Percentiles rank a stretch among this genome's conserved stretches.
These are phyloP conservation scores for Dalbergia cochinchinensis DNA, from an alignment of 306 rosid genomes.

Conservation along the genomic window DNA sequence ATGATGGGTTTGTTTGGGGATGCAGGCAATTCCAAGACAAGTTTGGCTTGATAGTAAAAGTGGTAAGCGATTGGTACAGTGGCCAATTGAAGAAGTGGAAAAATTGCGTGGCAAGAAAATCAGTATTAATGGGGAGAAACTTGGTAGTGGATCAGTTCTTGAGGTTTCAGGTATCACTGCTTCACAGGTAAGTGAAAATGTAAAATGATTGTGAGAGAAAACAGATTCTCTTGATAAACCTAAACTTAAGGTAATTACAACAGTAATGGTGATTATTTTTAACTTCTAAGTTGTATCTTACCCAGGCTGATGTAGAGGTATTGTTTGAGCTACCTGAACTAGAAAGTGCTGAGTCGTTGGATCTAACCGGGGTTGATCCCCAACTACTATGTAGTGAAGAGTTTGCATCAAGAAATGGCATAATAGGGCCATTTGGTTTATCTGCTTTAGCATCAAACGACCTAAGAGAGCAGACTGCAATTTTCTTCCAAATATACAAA, in stretches of 20 bases:
- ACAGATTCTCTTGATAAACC: neutral
- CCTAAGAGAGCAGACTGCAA: conserved; percentile 60
- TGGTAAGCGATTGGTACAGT: conserved; percentile 58
- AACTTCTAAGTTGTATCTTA: neutral
- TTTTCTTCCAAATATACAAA: conserved; percentile 59
- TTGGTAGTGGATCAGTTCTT: conserved; percentile 47
- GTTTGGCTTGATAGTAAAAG: conserved; percentile 55
- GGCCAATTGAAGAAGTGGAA: conserved; percentile 65
- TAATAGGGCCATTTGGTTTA: conserved; percentile 66
- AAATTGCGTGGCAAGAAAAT: conserved; percentile 49
- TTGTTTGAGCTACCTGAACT: conserved; percentile 49
- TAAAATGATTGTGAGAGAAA: neutral
- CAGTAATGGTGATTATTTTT: neutral
- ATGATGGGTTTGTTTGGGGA: conserved; percentile 13
- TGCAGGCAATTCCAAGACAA: conserved; percentile 66
- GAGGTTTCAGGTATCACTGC: conserved; percentile 62
- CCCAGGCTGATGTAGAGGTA: conserved; percentile 66
- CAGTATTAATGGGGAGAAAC: conserved; percentile 43
- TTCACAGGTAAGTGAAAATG: conserved; percentile 56
- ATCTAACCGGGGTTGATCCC: conserved; percentile 50
- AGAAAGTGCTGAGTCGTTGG: conserved; percentile 48
- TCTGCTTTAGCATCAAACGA: conserved; percentile 59
- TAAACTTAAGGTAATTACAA: neutral
- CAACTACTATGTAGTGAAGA: conserved; percentile 54
- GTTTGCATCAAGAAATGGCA: conserved; percentile 44